These are phyloP conservation scores for Schoenoplectus triqueter DNA, from an alignment of 202 grass and related monocot genomes.

Conservation along the genomic window DNA sequence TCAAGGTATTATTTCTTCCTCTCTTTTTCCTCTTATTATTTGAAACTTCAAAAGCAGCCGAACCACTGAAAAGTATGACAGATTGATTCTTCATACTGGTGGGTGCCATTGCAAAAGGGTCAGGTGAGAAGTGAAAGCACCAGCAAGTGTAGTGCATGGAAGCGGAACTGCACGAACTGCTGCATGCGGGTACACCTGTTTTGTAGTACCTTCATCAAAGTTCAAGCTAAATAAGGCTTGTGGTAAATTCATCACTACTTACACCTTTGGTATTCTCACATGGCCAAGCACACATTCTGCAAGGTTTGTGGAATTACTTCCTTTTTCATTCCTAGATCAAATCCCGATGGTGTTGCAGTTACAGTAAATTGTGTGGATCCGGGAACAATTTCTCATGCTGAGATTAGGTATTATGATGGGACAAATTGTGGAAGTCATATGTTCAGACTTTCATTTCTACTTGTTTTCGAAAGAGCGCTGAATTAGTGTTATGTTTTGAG, in stretches of 20 bases:
- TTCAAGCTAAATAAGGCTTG: constrained; percentile 58
- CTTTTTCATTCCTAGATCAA: constrained; percentile 71
- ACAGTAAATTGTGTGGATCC: constrained; percentile 66
- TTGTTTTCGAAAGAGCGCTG: constrained; percentile 45
- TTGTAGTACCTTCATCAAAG: constrained; percentile 63
- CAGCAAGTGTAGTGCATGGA: constrained; percentile 67
- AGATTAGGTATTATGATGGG: constrained; percentile 61
- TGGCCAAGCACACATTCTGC: constrained; percentile 83
- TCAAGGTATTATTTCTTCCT: too few relatives aligned
- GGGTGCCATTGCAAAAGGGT: constrained; percentile 77
- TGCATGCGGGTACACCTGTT: constrained; percentile 62
- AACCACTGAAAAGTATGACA: too few relatives aligned
- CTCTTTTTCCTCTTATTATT: too few relatives aligned
- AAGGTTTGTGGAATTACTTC: constrained; percentile 84
- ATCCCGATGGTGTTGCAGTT: constrained; percentile 69
- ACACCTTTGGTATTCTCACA: constrained; percentile 78
- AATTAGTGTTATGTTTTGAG: neutral
- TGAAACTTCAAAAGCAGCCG: too few relatives aligned
- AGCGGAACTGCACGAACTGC: constrained; percentile 81
- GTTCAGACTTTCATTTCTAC: constrained; percentile 38
- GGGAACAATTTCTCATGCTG: constrained; percentile 66
- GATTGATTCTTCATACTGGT: constrained; percentile 55
- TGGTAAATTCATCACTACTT: constrained; percentile 62
- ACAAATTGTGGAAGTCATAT: constrained; percentile 64
- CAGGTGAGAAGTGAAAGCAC: constrained; percentile 65